phyloP scores from a whole-genome alignment of 345 rosid genomes.

The Excoecaria cochinchinensis region DNA sequence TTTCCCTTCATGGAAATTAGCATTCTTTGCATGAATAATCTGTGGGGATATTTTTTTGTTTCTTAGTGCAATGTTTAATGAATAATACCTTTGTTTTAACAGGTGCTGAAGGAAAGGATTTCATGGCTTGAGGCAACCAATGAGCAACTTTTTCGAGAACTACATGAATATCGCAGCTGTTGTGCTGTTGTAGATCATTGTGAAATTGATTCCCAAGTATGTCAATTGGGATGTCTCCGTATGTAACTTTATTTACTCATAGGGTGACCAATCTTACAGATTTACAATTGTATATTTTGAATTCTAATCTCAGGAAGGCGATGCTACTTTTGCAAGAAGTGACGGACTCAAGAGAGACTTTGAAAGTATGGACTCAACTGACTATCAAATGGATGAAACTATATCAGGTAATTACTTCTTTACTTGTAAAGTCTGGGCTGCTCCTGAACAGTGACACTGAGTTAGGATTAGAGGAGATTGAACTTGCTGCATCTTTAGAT shows the following conservation, averaged over 20 bases:
- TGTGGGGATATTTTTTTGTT: not conserved
- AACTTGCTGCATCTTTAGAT: not conserved
- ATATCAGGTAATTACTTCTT: conserved; percentile 46
- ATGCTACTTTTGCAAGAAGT: conserved; percentile 52
- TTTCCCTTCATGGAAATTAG: not conserved
- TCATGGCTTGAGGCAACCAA: conserved; percentile 92
- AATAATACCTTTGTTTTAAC: not conserved
- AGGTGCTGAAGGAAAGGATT: conserved; percentile 90
- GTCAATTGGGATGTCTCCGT: conserved; percentile 24
- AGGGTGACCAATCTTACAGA: not conserved
- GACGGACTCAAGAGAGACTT: conserved; percentile 85
- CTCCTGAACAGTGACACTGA: not conserved
- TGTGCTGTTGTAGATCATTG: conserved; percentile 46
- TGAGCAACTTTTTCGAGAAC: conserved; percentile 87
- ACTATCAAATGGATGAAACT: conserved; percentile 74
- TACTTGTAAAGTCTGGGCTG: not conserved
- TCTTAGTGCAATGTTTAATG: not conserved
- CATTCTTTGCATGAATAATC: not conserved
- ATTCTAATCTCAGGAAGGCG: conserved; percentile 59
- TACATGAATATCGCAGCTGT: conserved; percentile 75
- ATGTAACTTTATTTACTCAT: not conserved
- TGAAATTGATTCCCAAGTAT: conserved; percentile 74
- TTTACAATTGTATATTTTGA: not conserved
- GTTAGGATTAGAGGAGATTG: not conserved
- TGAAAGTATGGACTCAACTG: conserved; percentile 72